phyloP scores from a whole-genome alignment of 306 rosid genomes.

The Vachellia pachyceras region DNA sequence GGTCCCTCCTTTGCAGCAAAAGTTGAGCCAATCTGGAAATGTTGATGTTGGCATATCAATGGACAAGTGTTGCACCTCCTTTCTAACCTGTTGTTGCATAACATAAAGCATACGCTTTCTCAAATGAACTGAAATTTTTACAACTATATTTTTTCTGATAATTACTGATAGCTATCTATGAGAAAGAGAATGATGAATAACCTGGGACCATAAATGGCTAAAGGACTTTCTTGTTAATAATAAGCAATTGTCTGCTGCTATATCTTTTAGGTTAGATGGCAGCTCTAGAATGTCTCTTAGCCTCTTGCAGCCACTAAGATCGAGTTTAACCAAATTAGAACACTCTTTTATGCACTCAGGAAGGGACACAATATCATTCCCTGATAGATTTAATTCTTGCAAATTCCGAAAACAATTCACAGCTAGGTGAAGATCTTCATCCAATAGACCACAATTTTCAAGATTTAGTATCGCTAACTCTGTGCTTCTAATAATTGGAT shows the following conservation, averaged over 20 bases:
- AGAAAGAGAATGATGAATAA: background rate
- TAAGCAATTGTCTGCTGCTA: background rate
- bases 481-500: background rate
- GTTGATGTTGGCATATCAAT: background rate
- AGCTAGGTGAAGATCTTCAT: conserved; percentile 25
- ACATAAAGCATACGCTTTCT: background rate
- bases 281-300: conserved; percentile 28
- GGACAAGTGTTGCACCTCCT: background rate
- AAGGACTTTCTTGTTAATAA: background rate
- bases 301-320: background rate
- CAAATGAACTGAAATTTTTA: background rate
- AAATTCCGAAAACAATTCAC: conserved; percentile 12
- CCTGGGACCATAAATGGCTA: conserved; percentile 37
- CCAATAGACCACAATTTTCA: background rate
- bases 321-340: background rate
- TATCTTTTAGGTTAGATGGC: background rate
- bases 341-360: conserved; percentile 33
- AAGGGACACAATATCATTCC: conserved; percentile 11
- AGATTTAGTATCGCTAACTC: background rate
- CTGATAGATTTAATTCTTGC: background rate
- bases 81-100: background rate
- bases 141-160: background rate
- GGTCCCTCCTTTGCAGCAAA: background rate
- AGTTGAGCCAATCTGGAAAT: background rate
- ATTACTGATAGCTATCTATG: background rate